Evolutionary conservation across 768 basidiomycete species (phyloP).

Genomic region (Tricholoma matsutake): DNA sequence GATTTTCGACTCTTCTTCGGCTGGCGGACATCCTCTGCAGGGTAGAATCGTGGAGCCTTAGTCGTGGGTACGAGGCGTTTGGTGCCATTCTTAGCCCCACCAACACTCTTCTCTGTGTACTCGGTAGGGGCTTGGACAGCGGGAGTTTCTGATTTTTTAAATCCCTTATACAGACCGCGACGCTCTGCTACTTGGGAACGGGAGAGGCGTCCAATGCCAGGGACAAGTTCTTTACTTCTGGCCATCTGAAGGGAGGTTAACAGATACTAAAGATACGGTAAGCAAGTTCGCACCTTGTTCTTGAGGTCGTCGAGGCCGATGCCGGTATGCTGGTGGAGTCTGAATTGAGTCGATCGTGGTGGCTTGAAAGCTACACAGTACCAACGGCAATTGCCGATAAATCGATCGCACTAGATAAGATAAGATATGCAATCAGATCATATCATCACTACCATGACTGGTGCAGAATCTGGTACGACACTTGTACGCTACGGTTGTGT

Average conservation of each 20-base stretch:
- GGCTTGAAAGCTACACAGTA: slow-evolving; percentile 48
- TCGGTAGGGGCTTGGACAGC: slow-evolving; percentile 56
- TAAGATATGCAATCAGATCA: slow-evolving; percentile 18
- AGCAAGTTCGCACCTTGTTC: slow-evolving; percentile 40
- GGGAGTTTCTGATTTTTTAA: slow-evolving; percentile 71
- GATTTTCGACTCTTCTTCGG: slow-evolving; percentile 93
- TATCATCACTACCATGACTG: not conserved
- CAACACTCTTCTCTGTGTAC: slow-evolving; percentile 76
- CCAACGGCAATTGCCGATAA: slow-evolving; percentile 34
- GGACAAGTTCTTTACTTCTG: slow-evolving; percentile 81
- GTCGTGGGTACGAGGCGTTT: slow-evolving; percentile 82
- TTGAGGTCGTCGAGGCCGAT: slow-evolving; percentile 51
- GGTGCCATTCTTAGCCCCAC: slow-evolving; percentile 88
- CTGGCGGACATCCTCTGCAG: slow-evolving; percentile 88
- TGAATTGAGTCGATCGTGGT: slow-evolving; percentile 29
- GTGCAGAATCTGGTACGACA: slow-evolving; percentile 8
- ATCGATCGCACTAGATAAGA: slow-evolving; percentile 16
- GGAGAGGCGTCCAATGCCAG: slow-evolving; percentile 79
- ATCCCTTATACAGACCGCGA: slow-evolving; percentile 83
- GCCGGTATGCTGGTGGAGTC: slow-evolving; percentile 38
- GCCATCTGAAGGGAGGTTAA: slow-evolving; percentile 53
- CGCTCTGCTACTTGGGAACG: slow-evolving; percentile 77
- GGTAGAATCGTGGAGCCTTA: slow-evolving; percentile 91
- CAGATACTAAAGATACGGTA: slow-evolving; percentile 2
- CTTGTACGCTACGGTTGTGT: not conserved